phyloP scores from a whole-genome alignment of 768 basidiomycete genomes.

The Boletales sp. region DNA sequence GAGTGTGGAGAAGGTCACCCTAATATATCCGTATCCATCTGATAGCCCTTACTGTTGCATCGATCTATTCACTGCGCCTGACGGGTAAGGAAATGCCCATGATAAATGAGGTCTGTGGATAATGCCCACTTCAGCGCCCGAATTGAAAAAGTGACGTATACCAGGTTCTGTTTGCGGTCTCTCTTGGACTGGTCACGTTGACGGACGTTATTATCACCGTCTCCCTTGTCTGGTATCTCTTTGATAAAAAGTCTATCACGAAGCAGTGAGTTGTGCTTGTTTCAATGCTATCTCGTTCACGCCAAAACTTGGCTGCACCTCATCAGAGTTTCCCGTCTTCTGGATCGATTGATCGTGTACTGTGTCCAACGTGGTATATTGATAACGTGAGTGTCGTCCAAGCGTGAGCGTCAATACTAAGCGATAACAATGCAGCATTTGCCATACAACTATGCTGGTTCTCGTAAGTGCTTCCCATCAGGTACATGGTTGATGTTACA shows the following conservation, averaged over 20 bases:
- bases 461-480: conserved; percentile 5
- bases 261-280: conserved; percentile 2
- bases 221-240: conserved; percentile 9
- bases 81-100: not conserved
- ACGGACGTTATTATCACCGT: conserved; percentile 14
- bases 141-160: not conserved
- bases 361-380: conserved; percentile 13
- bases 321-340: conserved; percentile 1
- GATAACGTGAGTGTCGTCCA: conserved; percentile 7
- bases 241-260: not conserved
- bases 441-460: conserved; percentile 1
- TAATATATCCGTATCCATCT: not conserved
- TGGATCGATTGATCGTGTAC: conserved; percentile 8
- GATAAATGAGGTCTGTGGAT: conserved; percentile 3
- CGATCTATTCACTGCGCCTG: not conserved
- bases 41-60: conserved; percentile 2
- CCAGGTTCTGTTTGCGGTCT: conserved; percentile 5
- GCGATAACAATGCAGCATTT: not conserved
- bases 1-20: not conserved
- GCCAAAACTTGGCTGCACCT: not conserved
- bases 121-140: not conserved
- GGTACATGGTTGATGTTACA: not conserved
- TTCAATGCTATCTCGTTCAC: not conserved
- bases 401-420: not conserved
- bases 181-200: conserved; percentile 14